Evolutionary conservation across 148 eudicot species (phyloP), one percentile per base, ranked within the genome.

Genomic region (Rhododendron mucronatum): DNA sequence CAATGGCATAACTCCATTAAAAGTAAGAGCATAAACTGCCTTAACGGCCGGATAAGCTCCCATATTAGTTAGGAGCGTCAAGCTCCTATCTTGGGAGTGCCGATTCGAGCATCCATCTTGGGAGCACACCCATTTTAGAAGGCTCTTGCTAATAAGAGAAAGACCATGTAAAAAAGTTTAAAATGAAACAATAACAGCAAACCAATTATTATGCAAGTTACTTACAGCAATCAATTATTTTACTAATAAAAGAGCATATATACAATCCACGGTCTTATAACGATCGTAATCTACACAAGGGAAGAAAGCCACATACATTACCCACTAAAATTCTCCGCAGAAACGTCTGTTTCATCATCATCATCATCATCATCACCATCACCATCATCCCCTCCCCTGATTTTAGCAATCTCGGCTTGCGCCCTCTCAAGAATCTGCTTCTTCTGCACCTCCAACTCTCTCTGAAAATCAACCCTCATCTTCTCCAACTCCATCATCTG

Each of bases 401-500:
- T 89, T 80, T 92, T 95, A 44, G 93, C 93, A 84, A 97, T 93
- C 91, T 94, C 99, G 0, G 89, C 90, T 47, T 93, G 91, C 0
- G 96, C 93, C 83, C 92, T 90, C 91, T 97, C 99, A 28, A 97
- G 86, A 86, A 97, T 94, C 89, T 91, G 94, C 90, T 94, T 94
- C 93, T 95, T 97, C 89, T 95, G 96, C 87, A 93, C 45, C 90
- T 97, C 98, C 89, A 97, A 81, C 30, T 97, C 99, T 18, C 90
- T 93, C 88, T 94, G 95, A 88, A 94, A 94, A 85, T 95, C 95
- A 87, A 85, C 91, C 86, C 96, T 93, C 98, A 94, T 92, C 73
- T 82, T 93, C 93, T 97, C 99, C 90, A 97, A 87, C 85, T 95
- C 99, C 93, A 91, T 85, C 98, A 94, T 93, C 83, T 97, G 98